A percentile compares a stretch with the other conserved stretches of the same genome.
phyloP scores from a whole-genome alignment of 495 filamentous ascomycete species.

The Penicillium cataractarum region DNA sequence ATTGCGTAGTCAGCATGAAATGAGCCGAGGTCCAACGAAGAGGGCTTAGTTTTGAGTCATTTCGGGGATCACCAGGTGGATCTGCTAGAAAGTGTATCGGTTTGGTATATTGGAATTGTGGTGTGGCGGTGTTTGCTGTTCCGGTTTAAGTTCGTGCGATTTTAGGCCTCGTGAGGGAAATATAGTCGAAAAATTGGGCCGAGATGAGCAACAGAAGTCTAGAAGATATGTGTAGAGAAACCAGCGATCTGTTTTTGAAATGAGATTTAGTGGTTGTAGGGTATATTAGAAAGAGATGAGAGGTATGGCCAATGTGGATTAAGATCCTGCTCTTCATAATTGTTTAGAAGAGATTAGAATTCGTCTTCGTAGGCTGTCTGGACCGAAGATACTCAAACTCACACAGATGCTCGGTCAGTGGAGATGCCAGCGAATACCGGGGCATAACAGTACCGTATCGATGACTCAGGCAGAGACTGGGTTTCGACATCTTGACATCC shows the following conservation, averaged over 20 bases:
- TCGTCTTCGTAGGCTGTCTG: background rate
- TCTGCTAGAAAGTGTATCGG: conserved; percentile 9
- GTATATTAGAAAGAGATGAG: too few relatives aligned
- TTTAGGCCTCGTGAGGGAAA: background rate
- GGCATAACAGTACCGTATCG: conserved; percentile 30
- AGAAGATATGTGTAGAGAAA: background rate
- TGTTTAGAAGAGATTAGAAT: background rate
- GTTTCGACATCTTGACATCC: background rate
- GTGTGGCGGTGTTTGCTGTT: conserved; percentile 3
- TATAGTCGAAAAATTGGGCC: background rate
- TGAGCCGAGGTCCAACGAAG: conserved; percentile 34
- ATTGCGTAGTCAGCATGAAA: conserved; percentile 12
- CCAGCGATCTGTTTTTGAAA: background rate
- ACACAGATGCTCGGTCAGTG: conserved; percentile 20
- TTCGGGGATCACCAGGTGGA: conserved; percentile 16
- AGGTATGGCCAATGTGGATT: background rate
- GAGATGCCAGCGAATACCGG: conserved; percentile 35
- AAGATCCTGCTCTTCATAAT: background rate
- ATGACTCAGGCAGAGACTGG: conserved; percentile 23
- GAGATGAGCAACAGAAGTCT: background rate
- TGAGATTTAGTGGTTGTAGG: too few relatives aligned
- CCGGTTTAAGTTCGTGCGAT: conserved; percentile 17
- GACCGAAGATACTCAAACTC: background rate
- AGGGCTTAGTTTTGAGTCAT: conserved; percentile 29
- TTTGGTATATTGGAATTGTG: conserved; percentile 2